These are phyloP conservation scores for Jackrogersella multiformis DNA, from an alignment of 495 filamentous ascomycete genomes.

Conservation along the genomic window DNA sequence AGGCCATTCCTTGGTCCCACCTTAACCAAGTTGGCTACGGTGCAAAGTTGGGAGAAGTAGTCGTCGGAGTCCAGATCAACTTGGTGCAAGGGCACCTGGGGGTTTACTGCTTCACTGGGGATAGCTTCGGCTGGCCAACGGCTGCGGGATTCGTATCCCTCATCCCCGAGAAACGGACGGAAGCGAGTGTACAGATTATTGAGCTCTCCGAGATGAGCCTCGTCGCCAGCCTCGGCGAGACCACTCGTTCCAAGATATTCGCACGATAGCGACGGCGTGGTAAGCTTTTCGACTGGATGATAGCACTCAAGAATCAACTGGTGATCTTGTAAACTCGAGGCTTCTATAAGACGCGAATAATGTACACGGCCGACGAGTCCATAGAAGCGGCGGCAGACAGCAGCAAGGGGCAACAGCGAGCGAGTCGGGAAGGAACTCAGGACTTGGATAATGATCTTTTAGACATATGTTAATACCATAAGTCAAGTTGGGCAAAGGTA, in stretches of 20 bases:
- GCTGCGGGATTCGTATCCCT: constrained; percentile 50
- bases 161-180: constrained; percentile 62
- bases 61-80: constrained; percentile 73
- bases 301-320: constrained; percentile 80
- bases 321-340: constrained; percentile 66
- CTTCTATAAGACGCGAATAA: constrained; percentile 68
- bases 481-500: neutral
- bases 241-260: constrained; percentile 68
- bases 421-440: constrained; percentile 68
- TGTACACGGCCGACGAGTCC: constrained; percentile 73
- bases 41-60: constrained; percentile 75
- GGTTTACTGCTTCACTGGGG: constrained; percentile 30
- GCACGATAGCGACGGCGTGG: constrained; percentile 74
- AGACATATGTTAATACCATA: constrained; percentile 22
- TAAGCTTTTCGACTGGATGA: constrained; percentile 73
- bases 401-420: constrained; percentile 66
- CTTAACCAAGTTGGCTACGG: constrained; percentile 73
- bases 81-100: constrained; percentile 61
- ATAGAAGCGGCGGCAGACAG: constrained; percentile 73
- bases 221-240: constrained; percentile 56
- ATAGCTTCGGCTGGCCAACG: constrained; percentile 40
- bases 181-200: constrained; percentile 64
- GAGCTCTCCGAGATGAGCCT: constrained; percentile 44
- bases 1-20: constrained; percentile 65
- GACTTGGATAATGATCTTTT: constrained; percentile 73